Conservation (phyloP, 2,329 filamentous ascomycete species). For the Cladophialophora yegresii region DNA sequence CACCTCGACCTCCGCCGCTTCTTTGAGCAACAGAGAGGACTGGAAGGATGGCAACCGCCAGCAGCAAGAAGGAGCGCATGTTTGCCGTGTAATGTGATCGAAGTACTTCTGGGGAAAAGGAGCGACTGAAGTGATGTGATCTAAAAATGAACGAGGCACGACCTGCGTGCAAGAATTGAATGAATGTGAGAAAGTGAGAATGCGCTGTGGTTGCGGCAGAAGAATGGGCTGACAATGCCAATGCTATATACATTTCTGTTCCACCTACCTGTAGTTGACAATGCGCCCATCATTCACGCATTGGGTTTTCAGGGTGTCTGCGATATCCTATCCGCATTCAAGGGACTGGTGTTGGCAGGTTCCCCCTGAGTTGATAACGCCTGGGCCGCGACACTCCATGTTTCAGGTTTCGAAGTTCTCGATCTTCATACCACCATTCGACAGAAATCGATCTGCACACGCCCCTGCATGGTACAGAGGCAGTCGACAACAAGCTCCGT, state of each 20-base stretch:
- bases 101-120: neutral
- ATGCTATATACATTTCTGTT: neutral
- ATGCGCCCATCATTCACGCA: slow-evolving; percentile 1
- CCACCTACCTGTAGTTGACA: neutral
- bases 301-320: slow-evolving; percentile 23
- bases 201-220: neutral
- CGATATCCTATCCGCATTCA: slow-evolving; percentile 23
- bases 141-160: slow-evolving; percentile 19
- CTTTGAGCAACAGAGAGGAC: slow-evolving; percentile 21
- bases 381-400: slow-evolving; percentile 5
- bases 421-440: slow-evolving; percentile 13
- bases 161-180: slow-evolving; percentile 25
- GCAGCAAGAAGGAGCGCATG: slow-evolving; percentile 12
- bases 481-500: neutral
- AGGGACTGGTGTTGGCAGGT: slow-evolving; percentile 22
- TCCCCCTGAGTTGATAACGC: slow-evolving; percentile 5
- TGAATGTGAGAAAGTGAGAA: slow-evolving; percentile 2
- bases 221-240: neutral
- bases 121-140: neutral
- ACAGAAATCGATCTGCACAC: slow-evolving; percentile 5
- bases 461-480: slow-evolving; percentile 13
- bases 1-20: slow-evolving; percentile 13
- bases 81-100: slow-evolving; percentile 11
- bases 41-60: slow-evolving; percentile 15
- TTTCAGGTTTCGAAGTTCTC: slow-evolving; percentile 17